Evolutionary conservation across 2,329 filamentous ascomycete genomes (phyloP).

Genomic region (Elsinoe arachidis): DNA sequence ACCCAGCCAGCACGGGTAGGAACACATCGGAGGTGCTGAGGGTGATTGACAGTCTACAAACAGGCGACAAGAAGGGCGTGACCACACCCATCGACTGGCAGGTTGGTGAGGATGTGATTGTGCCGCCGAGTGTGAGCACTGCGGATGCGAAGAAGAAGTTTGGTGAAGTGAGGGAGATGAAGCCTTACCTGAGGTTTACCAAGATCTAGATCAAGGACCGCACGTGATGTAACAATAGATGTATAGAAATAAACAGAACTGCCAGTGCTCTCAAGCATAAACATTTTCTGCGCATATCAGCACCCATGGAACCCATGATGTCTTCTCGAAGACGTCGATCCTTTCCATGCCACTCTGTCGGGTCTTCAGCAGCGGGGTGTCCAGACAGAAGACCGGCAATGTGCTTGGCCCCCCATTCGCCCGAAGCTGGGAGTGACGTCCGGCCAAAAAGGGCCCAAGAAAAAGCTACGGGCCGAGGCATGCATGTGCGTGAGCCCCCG

Average conservation of each 20-base stretch:
- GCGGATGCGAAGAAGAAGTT: constrained; percentile 84
- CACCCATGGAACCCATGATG: too few relatives aligned
- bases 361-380: too few relatives aligned
- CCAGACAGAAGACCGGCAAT: too few relatives aligned
- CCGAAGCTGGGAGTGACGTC: background rate
- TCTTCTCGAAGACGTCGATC: background rate
- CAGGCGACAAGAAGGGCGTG: constrained; percentile 76
- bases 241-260: background rate
- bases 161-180: constrained; percentile 58
- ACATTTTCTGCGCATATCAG: too few relatives aligned
- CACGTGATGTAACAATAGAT: background rate
- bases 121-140: constrained; percentile 72
- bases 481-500: background rate
- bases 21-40: constrained; percentile 50
- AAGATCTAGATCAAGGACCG: constrained; percentile 23
- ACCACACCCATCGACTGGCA: constrained; percentile 49
- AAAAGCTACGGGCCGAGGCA: constrained; percentile 3
- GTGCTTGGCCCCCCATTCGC: background rate
- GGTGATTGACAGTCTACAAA: constrained; percentile 51
- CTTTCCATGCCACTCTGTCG: background rate
- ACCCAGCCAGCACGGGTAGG: constrained; percentile 77
- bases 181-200: constrained; percentile 66
- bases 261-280: too few relatives aligned
- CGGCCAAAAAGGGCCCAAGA: background rate
- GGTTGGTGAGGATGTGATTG: constrained; percentile 83